These are phyloP conservation scores for Aspergillus uvarum DNA, from an alignment of 2,329 filamentous ascomycete genomes.

Conservation along the genomic window DNA sequence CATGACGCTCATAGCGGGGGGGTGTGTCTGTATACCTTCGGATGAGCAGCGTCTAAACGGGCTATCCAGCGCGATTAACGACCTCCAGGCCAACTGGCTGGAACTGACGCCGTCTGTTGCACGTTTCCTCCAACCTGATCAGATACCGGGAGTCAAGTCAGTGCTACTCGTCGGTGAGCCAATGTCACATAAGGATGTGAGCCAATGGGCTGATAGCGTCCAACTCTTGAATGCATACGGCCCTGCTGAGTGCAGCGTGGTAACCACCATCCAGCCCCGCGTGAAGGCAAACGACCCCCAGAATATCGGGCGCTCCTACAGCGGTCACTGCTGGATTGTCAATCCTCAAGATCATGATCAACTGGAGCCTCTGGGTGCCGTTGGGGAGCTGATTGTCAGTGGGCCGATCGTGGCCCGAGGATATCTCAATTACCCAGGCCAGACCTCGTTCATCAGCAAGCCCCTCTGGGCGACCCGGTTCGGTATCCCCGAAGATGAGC, in stretches of 20 bases:
- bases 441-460: slow-evolving; percentile 29
- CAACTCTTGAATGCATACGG: background rate
- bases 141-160: background rate
- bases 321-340: slow-evolving; percentile 24
- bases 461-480: slow-evolving; percentile 15
- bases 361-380: slow-evolving; percentile 35
- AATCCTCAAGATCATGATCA: slow-evolving; percentile 20
- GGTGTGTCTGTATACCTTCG: slow-evolving; percentile 56
- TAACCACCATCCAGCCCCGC: background rate
- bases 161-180: background rate
- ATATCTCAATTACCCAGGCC: slow-evolving; percentile 28
- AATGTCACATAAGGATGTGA: background rate
- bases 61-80: slow-evolving; percentile 37
- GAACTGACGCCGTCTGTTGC: background rate
- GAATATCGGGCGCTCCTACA: slow-evolving; percentile 16
- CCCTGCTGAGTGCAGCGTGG: background rate
- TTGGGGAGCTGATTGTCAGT: slow-evolving; percentile 44
- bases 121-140: background rate
- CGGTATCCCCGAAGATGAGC: background rate
- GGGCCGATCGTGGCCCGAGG: slow-evolving; percentile 40
- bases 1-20: slow-evolving; percentile 52
- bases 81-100: slow-evolving; percentile 45
- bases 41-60: slow-evolving; percentile 41
- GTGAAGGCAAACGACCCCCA: background rate
- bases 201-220: background rate